A percentile compares a stretch with the other conserved stretches of the same genome.
phyloP scores from a whole-genome alignment of 192 early-diverging fungal species.

The Umbelopsis isabellina region DNA sequence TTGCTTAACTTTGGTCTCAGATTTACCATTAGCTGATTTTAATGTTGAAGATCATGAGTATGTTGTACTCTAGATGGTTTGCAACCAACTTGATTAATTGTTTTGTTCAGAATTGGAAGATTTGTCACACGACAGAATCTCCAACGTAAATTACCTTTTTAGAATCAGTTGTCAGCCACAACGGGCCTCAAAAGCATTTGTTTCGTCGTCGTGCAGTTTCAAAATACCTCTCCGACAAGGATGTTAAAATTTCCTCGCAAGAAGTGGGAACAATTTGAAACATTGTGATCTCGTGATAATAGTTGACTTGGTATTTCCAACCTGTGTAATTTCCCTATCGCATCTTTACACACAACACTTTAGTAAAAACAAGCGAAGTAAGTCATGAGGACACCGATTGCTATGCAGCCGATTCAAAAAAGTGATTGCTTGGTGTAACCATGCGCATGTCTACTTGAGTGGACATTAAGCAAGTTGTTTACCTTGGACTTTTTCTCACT shows the following conservation, averaged over 20 bases:
- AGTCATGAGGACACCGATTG: slow-evolving; percentile 1
- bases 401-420: background rate
- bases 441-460: background rate
- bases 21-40: no score
- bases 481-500: background rate
- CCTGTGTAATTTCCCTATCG: background rate
- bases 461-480: background rate
- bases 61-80: no score
- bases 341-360: background rate
- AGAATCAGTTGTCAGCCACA: slow-evolving; percentile 1
- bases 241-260: slow-evolving; percentile 9
- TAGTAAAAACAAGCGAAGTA: background rate
- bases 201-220: no score
- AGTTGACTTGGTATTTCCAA: background rate
- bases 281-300: slow-evolving; percentile 8
- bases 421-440: slow-evolving; percentile 1
- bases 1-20: no score
- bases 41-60: no score
- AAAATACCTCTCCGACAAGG: background rate
- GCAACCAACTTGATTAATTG: no score
- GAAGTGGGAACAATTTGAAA: background rate
- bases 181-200: no score
- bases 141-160: slow-evolving; percentile 9
- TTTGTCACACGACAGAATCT: background rate
- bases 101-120: no score